Base-by-base conservation (phyloP, 352 stramenopile genomes). In the Phytophthora tentaculata region DNA sequence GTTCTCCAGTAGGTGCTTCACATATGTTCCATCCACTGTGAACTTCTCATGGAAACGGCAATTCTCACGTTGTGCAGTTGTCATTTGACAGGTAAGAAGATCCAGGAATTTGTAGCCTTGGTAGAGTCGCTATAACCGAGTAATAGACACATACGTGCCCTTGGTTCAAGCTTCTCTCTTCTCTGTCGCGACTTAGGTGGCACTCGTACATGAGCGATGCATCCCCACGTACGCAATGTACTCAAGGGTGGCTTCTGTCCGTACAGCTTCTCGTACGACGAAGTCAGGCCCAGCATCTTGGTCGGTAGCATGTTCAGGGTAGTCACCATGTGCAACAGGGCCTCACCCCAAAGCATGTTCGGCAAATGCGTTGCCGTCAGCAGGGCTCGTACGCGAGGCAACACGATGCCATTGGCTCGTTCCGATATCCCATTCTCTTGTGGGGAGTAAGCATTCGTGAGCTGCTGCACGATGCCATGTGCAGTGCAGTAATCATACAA, bases 1-100 rank as follows among this genome's bases (percentile, higher is more conserved):
- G n/a, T 67, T 67, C 51, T 61, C 28, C 29, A 67, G 28, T 5
- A 61, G 44, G 8, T 49, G 3, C 28, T 52, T 48, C 32, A 14
- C 50, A 16, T 67, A 67, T 24, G 7, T 35, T 32, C 49, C 39
- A 43, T 60, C 14, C 16, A 29, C 41, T n/a, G 59, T 61, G 10
- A 60, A 55, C 5, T 39, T 10, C 14, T 67, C 50, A 16, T 67
- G 37, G 37, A 67, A 60, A 2, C 20, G 37, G 32, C 32, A 39
- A 14, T 39, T 39, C 32, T 39, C 32, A 9, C 32, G 3, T 9
- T 39, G 32, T 9, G 32, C 32, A 39, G 32, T 10, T 14, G 7
- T 39, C 32, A 14, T 9, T 14, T 14, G 32, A 39, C 32, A 39
- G 6, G 32, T 39, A 3, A 39, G 13, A 3, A 10, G 32, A 9